Evolutionary conservation across 148 eudicot genomes (phyloP), one percentile per base, ranked within the genome.

Genomic region (Rhododendron vialii): DNA sequence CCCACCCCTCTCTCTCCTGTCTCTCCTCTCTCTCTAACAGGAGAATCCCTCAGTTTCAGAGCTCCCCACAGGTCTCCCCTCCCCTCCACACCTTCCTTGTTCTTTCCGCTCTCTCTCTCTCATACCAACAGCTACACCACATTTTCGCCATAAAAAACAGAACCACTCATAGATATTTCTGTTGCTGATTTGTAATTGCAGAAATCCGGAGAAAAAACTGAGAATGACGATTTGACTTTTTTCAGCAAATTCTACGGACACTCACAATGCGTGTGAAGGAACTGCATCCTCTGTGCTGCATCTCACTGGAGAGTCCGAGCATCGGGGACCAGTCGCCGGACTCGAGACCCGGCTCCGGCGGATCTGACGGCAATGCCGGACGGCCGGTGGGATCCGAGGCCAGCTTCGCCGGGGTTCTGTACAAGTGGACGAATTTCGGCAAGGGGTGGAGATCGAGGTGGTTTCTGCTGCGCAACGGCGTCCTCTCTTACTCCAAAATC

Each of bases 371-470:
- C 84, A 90, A 85, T 90, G 89, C 85, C 51, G 87, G 53, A 33
- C 20, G 86, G 82, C 65, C 78, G 81, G 78, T 84, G 85, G 92
- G 91, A 92, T 91, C 94, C 86, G 96, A 94, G 20, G 86, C 81
- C 63, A 85, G 93, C 38, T 94, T 92, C 45, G 95, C 95, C 9
- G 98, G 97, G 33, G 89, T 92, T n/a, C 88, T 95, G 2, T 91
- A 89, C 81, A 95, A 93, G 87, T 95, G 98, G 98, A 95, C 98
- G 1, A 95, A 93, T 83, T 95, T 93, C 87, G 90, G 95, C 12
- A 95, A 94, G 67, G 98, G 98, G 7, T 95, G 98, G 98, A 92
- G 96, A 91, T 93, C 98, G 28, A 84, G 98, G 78, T 95, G 96
- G 98, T 95, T 95, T 59, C 82, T 93, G 22, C 85, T 95, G n/a